Evolutionary conservation across 2,329 filamentous ascomycete genomes (phyloP).

Genomic region (Colletotrichum navitas): DNA sequence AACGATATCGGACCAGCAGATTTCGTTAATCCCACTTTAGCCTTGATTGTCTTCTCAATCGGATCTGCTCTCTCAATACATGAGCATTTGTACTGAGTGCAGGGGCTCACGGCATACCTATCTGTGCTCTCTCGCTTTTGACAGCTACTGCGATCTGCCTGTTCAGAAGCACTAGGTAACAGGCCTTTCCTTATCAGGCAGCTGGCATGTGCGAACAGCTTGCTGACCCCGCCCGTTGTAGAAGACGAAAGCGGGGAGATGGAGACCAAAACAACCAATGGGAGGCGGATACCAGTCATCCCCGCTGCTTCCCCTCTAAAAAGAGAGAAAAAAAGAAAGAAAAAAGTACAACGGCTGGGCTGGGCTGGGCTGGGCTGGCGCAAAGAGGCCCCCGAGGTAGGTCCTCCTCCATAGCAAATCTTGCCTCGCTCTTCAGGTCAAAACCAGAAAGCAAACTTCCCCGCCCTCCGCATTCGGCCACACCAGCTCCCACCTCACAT

Average conservation of each 20-base stretch:
- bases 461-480: conserved; percentile 43
- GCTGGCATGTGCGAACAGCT: conserved; percentile 34
- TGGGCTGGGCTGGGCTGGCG: conserved; percentile 21
- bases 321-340: too few relatives aligned
- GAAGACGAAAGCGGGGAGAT: conserved; percentile 25
- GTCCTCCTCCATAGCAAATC: conserved; percentile 40
- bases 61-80: not conserved
- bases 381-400: conserved; percentile 21
- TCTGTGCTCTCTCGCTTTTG: conserved; percentile 30
- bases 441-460: conserved; percentile 39
- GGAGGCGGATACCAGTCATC: conserved; percentile 7
- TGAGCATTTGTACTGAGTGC: not conserved
- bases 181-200: conserved; percentile 19
- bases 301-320: not conserved
- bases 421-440: conserved; percentile 42
- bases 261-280: conserved; percentile 17
- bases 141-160: conserved; percentile 8
- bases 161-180: not conserved
- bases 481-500: conserved; percentile 37
- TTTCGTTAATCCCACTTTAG: conserved; percentile 17
- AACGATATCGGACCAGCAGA: conserved; percentile 34
- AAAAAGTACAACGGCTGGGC: conserved; percentile 22
- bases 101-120: conserved; percentile 1
- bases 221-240: conserved; percentile 30
- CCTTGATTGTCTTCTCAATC: conserved; percentile 6